Evolutionary conservation across 2,329 filamentous ascomycete genomes (phyloP).

Genomic region (Fusarium haematococcum): DNA sequence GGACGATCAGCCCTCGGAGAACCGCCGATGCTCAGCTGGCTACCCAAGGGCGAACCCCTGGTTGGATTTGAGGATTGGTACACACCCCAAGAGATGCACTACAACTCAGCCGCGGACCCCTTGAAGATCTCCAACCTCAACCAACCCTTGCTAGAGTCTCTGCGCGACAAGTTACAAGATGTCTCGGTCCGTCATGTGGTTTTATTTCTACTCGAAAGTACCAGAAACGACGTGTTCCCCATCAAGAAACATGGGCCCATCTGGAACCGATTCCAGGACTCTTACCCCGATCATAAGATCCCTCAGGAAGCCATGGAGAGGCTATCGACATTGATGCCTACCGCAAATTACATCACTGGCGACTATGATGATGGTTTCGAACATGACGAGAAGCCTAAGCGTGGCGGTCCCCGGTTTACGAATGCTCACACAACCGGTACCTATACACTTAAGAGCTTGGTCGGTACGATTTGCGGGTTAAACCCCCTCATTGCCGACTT

Average conservation of each 20-base stretch:
- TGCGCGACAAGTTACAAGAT: not conserved
- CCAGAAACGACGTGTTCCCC: constrained; percentile 57
- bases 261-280: constrained; percentile 44
- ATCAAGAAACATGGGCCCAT: constrained; percentile 53
- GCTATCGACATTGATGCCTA: not conserved
- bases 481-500: constrained; percentile 54
- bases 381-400: not conserved
- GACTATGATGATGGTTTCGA: not conserved
- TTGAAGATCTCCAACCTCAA: constrained; percentile 53
- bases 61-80: constrained; percentile 44
- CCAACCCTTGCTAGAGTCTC: constrained; percentile 49
- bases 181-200: constrained; percentile 50
- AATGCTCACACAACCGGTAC: constrained; percentile 53
- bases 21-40: constrained; percentile 37
- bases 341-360: not conserved
- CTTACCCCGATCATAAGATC: constrained; percentile 44
- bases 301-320: constrained; percentile 49
- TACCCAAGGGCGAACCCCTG: constrained; percentile 35
- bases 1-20: constrained; percentile 42
- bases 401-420: constrained; percentile 34
- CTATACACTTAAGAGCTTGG: constrained; percentile 55
- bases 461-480: constrained; percentile 54
- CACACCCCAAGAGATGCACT: constrained; percentile 29
- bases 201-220: constrained; percentile 56
- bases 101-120: constrained; percentile 51